These are phyloP conservation scores for Clathrospora elynae DNA, from an alignment of 2,329 filamentous ascomycete genomes.

Conservation along the genomic window DNA sequence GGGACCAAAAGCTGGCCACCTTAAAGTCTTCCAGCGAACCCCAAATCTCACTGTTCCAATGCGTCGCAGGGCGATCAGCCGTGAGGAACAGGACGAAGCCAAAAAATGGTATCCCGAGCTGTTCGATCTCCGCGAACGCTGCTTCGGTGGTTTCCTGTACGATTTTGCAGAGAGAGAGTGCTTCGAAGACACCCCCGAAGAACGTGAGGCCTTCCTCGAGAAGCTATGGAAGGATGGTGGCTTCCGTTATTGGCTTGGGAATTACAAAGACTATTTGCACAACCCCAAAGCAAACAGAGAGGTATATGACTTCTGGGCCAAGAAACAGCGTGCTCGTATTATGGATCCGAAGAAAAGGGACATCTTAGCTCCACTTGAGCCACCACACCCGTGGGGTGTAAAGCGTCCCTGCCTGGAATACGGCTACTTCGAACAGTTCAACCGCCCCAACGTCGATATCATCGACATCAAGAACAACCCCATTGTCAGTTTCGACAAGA, in stretches of 20 bases:
- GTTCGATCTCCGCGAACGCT: constrained; percentile 46
- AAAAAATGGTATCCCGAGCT: constrained; percentile 48
- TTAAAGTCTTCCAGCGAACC: constrained; percentile 66
- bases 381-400: constrained; percentile 47
- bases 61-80: constrained; percentile 51
- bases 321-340: constrained; percentile 45
- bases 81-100: constrained; percentile 54
- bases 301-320: constrained; percentile 51
- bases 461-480: constrained; percentile 44
- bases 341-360: constrained; percentile 48
- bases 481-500: constrained; percentile 33
- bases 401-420: constrained; percentile 51
- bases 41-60: constrained; percentile 67
- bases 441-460: constrained; percentile 45
- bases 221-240: constrained; percentile 42
- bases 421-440: constrained; percentile 50
- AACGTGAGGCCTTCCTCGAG: constrained; percentile 47
- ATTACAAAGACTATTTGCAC: constrained; percentile 28
- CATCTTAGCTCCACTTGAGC: constrained; percentile 46
- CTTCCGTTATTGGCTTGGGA: constrained; percentile 17
- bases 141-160: constrained; percentile 5
- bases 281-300: constrained; percentile 45
- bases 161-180: constrained; percentile 48
- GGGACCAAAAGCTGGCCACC: constrained; percentile 55
- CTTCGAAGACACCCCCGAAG: constrained; percentile 47